A percentile compares a stretch with the other conserved stretches of the same genome.
phyloP scores from a whole-genome alignment of 495 filamentous ascomycete species.

The Penicillium daleae region DNA sequence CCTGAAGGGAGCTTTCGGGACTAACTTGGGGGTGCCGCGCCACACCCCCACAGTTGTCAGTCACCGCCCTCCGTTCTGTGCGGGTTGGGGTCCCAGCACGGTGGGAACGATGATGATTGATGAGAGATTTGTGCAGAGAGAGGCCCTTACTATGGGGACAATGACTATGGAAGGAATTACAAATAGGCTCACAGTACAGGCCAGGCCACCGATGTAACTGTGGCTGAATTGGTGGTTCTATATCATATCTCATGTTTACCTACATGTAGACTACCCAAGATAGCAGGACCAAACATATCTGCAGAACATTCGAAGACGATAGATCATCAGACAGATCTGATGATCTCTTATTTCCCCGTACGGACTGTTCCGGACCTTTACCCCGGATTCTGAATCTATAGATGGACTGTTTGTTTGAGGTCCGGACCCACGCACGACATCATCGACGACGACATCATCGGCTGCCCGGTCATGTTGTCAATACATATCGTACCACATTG shows the following conservation, averaged over 20 bases:
- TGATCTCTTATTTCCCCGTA: neutral
- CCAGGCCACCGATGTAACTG: no score
- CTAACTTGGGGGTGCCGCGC: conserved; percentile 39
- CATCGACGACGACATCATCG: neutral
- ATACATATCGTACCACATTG: no score
- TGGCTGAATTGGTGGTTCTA: neutral
- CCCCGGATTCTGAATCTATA: neutral
- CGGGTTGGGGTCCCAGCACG: neutral
- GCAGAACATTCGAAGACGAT: neutral
- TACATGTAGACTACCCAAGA: no score
- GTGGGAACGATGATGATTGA: neutral
- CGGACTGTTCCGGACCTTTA: neutral
- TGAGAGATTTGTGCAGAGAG: neutral
- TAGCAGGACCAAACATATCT: neutral
- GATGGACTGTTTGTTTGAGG: neutral
- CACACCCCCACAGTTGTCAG: conserved; percentile 39
- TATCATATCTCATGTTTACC: neutral
- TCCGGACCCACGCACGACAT: neutral
- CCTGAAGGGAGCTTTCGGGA: conserved; percentile 46
- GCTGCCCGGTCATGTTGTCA: no score
- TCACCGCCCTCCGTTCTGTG: conserved; percentile 32
- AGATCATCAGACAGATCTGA: neutral
- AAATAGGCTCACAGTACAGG: no score
- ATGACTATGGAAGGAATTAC: neutral
- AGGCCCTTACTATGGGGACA: neutral